Evolutionary conservation across 345 rosid genomes (phyloP).

Genomic region (Pistacia integerrima): DNA sequence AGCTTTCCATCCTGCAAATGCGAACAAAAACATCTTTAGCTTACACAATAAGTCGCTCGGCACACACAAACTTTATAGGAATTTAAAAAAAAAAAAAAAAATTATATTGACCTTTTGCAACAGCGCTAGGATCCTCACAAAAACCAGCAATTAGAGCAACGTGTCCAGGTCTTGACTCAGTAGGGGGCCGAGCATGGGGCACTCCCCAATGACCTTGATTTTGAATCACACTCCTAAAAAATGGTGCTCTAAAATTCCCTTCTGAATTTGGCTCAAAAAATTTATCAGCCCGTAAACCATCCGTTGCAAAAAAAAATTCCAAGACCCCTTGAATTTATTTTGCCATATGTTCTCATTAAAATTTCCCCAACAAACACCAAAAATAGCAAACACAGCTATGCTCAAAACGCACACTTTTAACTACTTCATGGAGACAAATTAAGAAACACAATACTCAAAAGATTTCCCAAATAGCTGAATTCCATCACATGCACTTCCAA

Average conservation of each 20-base stretch:
- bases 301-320: conserved; percentile 46
- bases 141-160: conserved; percentile 95
- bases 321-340: neutral
- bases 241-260: conserved; percentile 84
- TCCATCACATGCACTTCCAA: neutral
- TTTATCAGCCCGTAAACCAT: conserved; percentile 96
- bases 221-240: conserved; percentile 74
- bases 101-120: conserved; percentile 67
- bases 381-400: no score
- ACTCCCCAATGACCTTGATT: conserved; percentile 90
- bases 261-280: conserved; percentile 84
- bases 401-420: no score
- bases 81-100: no score
- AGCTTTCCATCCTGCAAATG: conserved; percentile 89
- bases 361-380: neutral
- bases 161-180: conserved; percentile 98
- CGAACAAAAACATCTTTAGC: conserved; percentile 16
- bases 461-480: no score
- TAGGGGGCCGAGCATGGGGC: conserved; percentile 98
- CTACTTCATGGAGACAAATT: neutral
- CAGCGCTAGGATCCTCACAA: conserved; percentile 98
- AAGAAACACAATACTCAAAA: no score
- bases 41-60: neutral
- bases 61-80: neutral
- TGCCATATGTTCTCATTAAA: neutral